Base-by-base conservation (phyloP, 176 grass and related monocot species). In the Puya raimondii region DNA sequence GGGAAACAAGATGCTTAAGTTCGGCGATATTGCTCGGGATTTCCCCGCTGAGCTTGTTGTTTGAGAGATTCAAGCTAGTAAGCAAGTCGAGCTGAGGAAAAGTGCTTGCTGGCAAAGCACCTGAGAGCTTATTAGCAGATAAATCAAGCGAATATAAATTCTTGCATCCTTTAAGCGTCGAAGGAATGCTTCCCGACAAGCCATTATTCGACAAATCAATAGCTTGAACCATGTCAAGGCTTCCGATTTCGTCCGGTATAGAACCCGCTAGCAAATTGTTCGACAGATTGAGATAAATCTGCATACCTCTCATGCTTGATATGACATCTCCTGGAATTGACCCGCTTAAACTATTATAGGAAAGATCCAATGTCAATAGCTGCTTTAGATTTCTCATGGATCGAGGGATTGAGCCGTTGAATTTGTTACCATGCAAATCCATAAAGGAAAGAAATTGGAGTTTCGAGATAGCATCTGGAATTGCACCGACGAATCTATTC, bases 31-130 rank as follows among this genome's bases (percentile, higher is more conserved):
- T 71, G 22, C 51, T 67, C 11, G 82, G 77, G 33, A 96, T 76
- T 18, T 92, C 86, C 2, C 92, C 92, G 68, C 67, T 64, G 49
- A 96, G 74, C 0, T 64, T 68, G 64, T 96, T 96, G 71, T 82
- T 77, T 29, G 92, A 92, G 53, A 96, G 53, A 57, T 96, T 87
- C 23, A 96, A 71, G 65, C 70, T 87, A 5, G 80, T 84, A 47
- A 92, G 81, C 21, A 96, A 76, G 68, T 92, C 92, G 50, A 87
- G 81, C 57, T 85, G 74, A 11, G 88, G 86, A 49, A 96, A 96
- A 63, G 89, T 74, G 2, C 64, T 42, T 1, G 70, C 48, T 6
- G 88, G 78, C 11, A 96, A 70, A 9, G 49, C 21, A 27, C 86
- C 76, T 42, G 79, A 68, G 47, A 96, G 79, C n/a, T 61, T 85